A percentile compares a stretch with the other conserved stretches of the same genome.
phyloP scores from a whole-genome alignment of 176 grass and related monocot genomes.

The Tillandsia leiboldiana region DNA sequence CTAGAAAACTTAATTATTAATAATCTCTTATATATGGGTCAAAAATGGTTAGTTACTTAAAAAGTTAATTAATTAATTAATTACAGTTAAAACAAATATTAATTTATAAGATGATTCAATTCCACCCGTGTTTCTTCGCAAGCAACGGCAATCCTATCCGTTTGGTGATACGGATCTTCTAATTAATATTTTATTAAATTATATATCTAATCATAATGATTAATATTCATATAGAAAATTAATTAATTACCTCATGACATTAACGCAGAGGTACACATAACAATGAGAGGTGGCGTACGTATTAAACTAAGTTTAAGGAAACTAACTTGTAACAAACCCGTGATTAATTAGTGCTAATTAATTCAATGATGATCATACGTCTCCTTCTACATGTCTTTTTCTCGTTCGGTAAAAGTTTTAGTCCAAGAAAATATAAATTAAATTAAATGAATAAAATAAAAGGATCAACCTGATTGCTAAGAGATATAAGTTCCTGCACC shows the following conservation, averaged over 20 bases:
- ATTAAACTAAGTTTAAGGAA: too few relatives aligned
- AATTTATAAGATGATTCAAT: constrained; percentile 2
- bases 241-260: too few relatives aligned
- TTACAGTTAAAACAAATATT: too few relatives aligned
- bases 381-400: neutral
- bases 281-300: too few relatives aligned
- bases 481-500: neutral
- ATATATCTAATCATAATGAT: neutral
- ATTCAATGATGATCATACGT: neutral
- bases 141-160: constrained; percentile 2
- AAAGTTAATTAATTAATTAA: neutral
- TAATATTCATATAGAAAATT: too few relatives aligned
- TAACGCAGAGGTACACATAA: too few relatives aligned
- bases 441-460: neutral
- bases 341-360: neutral
- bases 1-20: too few relatives aligned
- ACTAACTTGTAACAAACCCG: neutral
- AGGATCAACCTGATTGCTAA: neutral
- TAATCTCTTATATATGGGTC: constrained; percentile 2
- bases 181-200: neutral
- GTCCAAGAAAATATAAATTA: neutral
- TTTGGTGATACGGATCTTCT: neutral
- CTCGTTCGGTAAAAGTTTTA: neutral
- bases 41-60: constrained; percentile 15
- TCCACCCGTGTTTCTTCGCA: constrained; percentile 11